Evolutionary conservation across 495 filamentous ascomycete genomes (phyloP).

Genomic region (Articulospora tetracladia): DNA sequence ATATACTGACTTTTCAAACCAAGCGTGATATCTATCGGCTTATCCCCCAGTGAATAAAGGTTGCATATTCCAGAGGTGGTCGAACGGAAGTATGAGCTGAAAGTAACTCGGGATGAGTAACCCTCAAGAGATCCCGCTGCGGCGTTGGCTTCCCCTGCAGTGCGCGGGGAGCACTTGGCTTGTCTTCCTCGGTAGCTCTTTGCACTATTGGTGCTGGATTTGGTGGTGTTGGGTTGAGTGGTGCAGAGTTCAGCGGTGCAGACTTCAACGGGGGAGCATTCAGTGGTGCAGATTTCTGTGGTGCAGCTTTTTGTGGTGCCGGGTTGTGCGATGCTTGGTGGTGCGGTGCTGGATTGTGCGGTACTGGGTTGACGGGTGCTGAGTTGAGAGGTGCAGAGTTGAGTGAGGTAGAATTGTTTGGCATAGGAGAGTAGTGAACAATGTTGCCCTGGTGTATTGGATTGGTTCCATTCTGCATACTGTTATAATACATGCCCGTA

Average conservation of each 20-base stretch:
- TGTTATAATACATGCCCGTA: neutral
- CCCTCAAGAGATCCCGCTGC: conserved; percentile 8
- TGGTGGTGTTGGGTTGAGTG: neutral
- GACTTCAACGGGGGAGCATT: too few species aligned
- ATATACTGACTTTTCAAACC: conserved; percentile 18
- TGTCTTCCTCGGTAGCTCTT: neutral
- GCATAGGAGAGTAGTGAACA: conserved; percentile 9
- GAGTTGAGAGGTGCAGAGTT: neutral
- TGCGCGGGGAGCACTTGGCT: neutral
- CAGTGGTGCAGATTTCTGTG: too few species aligned
- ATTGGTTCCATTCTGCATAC: neutral
- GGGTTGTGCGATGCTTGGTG: neutral
- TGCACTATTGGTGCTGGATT: neutral
- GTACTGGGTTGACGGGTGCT: neutral
- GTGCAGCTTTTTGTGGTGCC: neutral
- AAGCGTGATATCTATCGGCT: conserved; percentile 14
- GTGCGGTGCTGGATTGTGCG: neutral
- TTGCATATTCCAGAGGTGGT: conserved; percentile 12
- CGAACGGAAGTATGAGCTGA: conserved; percentile 3
- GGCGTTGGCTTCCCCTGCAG: neutral
- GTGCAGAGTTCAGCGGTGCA: too few species aligned
- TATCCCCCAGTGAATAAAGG: conserved; percentile 13
- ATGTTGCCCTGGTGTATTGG: neutral
- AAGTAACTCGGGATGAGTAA: conserved; percentile 14
- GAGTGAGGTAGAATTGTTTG: neutral